phyloP scores from a whole-genome alignment of 495 filamentous ascomycete species.

The Aspergillus avenaceus region DNA sequence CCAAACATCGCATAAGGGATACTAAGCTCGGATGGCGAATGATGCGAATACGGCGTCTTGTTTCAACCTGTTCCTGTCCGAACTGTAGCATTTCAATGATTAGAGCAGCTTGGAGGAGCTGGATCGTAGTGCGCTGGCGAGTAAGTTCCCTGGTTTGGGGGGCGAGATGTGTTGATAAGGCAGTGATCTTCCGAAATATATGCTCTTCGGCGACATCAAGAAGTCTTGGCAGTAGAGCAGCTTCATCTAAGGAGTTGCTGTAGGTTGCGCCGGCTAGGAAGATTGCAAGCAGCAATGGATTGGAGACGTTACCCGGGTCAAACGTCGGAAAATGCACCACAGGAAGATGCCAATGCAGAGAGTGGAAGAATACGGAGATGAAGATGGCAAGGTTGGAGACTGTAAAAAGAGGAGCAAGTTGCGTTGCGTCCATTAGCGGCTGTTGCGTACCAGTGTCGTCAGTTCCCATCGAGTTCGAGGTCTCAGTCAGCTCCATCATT shows the following conservation, averaged over 20 bases:
- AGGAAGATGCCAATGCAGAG: constrained; percentile 36
- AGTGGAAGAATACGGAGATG: constrained; percentile 37
- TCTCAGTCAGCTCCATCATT: constrained; percentile 28
- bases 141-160: constrained; percentile 8
- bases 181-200: constrained; percentile 29
- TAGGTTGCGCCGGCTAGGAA: constrained; percentile 33
- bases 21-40: constrained; percentile 36
- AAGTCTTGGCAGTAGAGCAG: constrained; percentile 21
- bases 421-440: constrained; percentile 16
- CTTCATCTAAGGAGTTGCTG: constrained; percentile 18
- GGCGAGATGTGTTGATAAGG: constrained; percentile 13
- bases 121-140: constrained; percentile 17
- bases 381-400: constrained; percentile 30
- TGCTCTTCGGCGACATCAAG: constrained; percentile 37
- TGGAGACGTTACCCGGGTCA: constrained; percentile 32
- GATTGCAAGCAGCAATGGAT: constrained; percentile 28
- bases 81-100: constrained; percentile 42
- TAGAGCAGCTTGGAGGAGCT: constrained; percentile 31
- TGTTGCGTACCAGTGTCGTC: neutral
- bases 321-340: constrained; percentile 39
- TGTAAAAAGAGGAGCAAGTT: constrained; percentile 24
- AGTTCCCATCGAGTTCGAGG: constrained; percentile 27
- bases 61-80: constrained; percentile 27
- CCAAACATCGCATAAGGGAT: constrained; percentile 30
- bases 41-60: constrained; percentile 34